A percentile compares a stretch with the other conserved stretches of the same genome.
phyloP scores from a whole-genome alignment of 1,284 basidiomycete genomes.

The Heterobasidion occidentale region DNA sequence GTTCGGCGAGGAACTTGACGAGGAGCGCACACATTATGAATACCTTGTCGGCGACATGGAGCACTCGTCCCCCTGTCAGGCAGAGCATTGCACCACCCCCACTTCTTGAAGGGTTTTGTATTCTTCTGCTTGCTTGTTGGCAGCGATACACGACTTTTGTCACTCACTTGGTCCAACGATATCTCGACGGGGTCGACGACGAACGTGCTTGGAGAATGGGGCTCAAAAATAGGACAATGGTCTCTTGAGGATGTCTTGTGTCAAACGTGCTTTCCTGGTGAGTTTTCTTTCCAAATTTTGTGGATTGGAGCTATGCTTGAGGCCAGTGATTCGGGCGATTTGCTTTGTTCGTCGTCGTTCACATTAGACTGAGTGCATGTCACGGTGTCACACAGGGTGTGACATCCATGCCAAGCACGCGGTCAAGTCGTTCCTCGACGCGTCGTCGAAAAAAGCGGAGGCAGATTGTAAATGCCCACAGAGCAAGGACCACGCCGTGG shows the following conservation, averaged over 20 bases:
- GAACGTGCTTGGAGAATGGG: too few relatives aligned
- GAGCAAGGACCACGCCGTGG: neutral
- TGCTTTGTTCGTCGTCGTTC: neutral
- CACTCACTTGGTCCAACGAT: too few relatives aligned
- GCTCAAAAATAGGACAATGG: too few relatives aligned
- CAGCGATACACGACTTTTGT: too few relatives aligned
- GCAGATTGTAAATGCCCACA: neutral
- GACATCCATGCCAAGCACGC: neutral
- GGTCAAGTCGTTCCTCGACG: neutral
- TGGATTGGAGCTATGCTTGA: neutral
- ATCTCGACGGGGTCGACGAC: too few relatives aligned
- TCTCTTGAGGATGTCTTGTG: too few relatives aligned
- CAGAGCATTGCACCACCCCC: neutral
- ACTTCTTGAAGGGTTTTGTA: too few relatives aligned
- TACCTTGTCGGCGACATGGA: neutral
- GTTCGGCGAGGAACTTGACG: neutral
- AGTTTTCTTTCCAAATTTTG: neutral
- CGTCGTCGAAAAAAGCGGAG: neutral
- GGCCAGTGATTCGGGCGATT: neutral
- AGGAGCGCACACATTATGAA: neutral
- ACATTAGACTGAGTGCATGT: neutral
- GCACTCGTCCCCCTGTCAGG: neutral
- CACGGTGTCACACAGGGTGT: neutral
- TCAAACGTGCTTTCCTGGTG: neutral
- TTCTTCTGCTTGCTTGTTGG: too few relatives aligned